These are phyloP conservation scores for Trichosphaerium sp. DNA, from an alignment of 78 protist species.

Conservation along the genomic window DNA sequence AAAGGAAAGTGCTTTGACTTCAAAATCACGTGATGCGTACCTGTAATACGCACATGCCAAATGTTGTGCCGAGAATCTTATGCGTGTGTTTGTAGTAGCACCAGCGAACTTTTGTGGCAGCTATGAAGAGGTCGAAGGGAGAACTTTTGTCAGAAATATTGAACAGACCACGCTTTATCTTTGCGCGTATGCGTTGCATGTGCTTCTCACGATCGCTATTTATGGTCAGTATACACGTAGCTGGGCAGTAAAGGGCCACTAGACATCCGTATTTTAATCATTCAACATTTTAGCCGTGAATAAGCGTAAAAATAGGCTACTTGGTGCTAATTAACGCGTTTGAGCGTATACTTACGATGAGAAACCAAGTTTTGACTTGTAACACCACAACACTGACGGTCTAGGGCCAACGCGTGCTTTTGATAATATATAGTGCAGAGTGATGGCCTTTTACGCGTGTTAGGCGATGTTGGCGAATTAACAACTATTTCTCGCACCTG, in stretches of 20 bases:
- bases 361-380: slow-evolving; percentile 85
- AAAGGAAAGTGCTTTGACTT: background rate
- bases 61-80: slow-evolving; percentile 94
- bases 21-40: background rate
- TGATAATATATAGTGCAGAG: slow-evolving; percentile 89
- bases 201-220: slow-evolving; percentile 18
- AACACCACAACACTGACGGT: slow-evolving; percentile 97
- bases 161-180: slow-evolving; percentile 36
- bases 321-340: background rate
- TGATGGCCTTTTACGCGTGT: slow-evolving; percentile 46
- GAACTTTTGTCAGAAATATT: slow-evolving; percentile 61
- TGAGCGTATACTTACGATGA: background rate
- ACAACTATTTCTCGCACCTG: slow-evolving; percentile 39
- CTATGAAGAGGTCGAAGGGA: slow-evolving; percentile 91
- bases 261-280: slow-evolving; percentile 23
- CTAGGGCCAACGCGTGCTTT: slow-evolving; percentile 67
- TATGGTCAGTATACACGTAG: background rate
- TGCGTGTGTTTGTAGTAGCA: slow-evolving; percentile 92
- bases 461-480: background rate
- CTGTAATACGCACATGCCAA: slow-evolving; percentile 93
- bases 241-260: background rate
- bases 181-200: slow-evolving; percentile 20
- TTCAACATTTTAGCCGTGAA: background rate
- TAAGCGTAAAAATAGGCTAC: background rate
- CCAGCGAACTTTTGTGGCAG: slow-evolving; percentile 79